Evolutionary conservation across 345 rosid species (phyloP).

Genomic region (Aethionema arabicum): DNA sequence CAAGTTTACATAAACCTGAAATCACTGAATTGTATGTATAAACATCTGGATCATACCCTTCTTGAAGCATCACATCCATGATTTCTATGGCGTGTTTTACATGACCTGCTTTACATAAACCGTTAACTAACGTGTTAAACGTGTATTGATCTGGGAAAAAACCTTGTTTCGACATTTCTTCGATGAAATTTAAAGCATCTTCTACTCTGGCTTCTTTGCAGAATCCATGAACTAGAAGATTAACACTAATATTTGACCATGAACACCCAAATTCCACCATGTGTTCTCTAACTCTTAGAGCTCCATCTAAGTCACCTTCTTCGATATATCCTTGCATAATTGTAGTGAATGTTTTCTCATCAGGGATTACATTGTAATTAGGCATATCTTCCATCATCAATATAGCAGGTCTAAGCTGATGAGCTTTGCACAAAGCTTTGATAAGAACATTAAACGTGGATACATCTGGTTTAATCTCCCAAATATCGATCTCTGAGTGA

Average conservation of each 20-base stretch:
- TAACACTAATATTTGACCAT: conserved; percentile 63
- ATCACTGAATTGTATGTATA: conserved; percentile 78
- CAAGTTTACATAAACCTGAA: conserved; percentile 78
- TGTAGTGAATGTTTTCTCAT: conserved; percentile 83
- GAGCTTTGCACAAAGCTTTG: conserved; percentile 84
- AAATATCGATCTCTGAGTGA: conserved; percentile 54
- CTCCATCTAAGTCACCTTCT: conserved; percentile 78
- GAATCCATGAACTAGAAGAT: conserved; percentile 83
- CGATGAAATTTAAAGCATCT: conserved; percentile 65
- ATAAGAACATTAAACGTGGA: conserved; percentile 80
- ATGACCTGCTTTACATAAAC: conserved; percentile 76
- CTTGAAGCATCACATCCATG: conserved; percentile 84
- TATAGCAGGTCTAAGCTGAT: conserved; percentile 77
- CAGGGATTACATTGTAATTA: conserved; percentile 59
- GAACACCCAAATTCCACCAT: conserved; percentile 58
- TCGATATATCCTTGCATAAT: conserved; percentile 85
- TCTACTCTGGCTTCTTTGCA: conserved; percentile 73
- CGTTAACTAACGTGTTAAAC: conserved; percentile 76
- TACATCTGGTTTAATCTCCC: conserved; percentile 71
- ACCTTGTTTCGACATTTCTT: conserved; percentile 54
- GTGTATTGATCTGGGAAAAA: conserved; percentile 77
- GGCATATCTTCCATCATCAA: conserved; percentile 93
- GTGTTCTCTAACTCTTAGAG: conserved; percentile 62
- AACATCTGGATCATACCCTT: conserved; percentile 80
- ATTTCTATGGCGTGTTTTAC: conserved; percentile 79